phyloP scores from a whole-genome alignment of 768 basidiomycete genomes.

The Bullera alba region DNA sequence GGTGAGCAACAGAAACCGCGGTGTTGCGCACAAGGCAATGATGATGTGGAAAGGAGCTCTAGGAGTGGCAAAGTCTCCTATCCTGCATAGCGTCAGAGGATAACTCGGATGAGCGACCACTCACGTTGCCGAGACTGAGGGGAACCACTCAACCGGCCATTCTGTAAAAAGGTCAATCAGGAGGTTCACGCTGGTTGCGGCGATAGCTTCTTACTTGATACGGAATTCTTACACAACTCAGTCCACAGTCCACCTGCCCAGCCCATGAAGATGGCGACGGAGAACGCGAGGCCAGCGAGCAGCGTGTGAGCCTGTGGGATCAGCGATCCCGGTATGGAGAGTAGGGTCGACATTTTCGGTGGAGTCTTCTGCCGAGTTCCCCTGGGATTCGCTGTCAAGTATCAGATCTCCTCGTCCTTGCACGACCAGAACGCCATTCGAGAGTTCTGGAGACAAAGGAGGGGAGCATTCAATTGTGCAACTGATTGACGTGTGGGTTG shows the following conservation, averaged over 20 bases:
- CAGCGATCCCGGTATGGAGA: slow-evolving; percentile 50
- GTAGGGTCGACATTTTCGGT: slow-evolving; percentile 26
- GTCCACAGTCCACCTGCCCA: slow-evolving; percentile 63
- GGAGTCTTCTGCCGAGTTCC: too few relatives aligned
- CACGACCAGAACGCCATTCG: too few relatives aligned
- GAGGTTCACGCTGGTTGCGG: too few relatives aligned
- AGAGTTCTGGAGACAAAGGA: too few relatives aligned
- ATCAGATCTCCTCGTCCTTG: too few relatives aligned
- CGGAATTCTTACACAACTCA: slow-evolving; percentile 75
- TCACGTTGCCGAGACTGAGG: slow-evolving; percentile 57
- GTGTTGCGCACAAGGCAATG: slow-evolving; percentile 79
- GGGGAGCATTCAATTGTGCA: too few relatives aligned
- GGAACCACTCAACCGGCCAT: slow-evolving; percentile 84
- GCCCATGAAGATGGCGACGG: slow-evolving; percentile 58
- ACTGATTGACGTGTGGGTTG: too few relatives aligned
- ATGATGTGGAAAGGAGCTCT: slow-evolving; percentile 68
- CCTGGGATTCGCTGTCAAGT: too few relatives aligned
- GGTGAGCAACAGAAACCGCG: slow-evolving; percentile 52
- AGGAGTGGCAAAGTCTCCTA: slow-evolving; percentile 87
- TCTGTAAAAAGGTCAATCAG: slow-evolving; percentile 45
- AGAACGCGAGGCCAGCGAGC: slow-evolving; percentile 62
- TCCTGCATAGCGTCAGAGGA: slow-evolving; percentile 50
- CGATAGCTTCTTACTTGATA: slow-evolving; percentile 49
- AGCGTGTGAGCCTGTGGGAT: slow-evolving; percentile 62
- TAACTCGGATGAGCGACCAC: slow-evolving; percentile 2